A percentile compares a stretch with the other conserved stretches of the same genome.
Evolutionary conservation across 768 basidiomycete genomes (phyloP).

Genomic region (Coprinopsis cinerea): DNA sequence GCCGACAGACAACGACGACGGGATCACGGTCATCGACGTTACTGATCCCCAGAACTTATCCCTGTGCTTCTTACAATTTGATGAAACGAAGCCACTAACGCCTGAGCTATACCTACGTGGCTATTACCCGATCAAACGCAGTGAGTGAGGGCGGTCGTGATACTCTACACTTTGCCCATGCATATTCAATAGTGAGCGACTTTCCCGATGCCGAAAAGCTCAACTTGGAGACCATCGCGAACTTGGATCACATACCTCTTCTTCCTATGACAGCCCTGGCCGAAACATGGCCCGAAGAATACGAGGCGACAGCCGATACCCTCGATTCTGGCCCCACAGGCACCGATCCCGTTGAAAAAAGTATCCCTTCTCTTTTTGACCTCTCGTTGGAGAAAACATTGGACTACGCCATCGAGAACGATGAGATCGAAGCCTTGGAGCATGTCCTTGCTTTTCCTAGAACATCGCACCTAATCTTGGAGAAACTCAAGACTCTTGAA

Average conservation of each 20-base stretch:
- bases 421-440: neutral
- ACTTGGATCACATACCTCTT: neutral
- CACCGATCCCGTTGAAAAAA: neutral
- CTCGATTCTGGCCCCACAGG: neutral
- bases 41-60: constrained; percentile 22
- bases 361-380: neutral
- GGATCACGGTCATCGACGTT: constrained; percentile 29
- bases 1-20: constrained; percentile 29
- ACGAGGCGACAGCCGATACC: neutral
- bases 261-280: neutral
- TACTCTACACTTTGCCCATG: too few relatives aligned
- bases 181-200: neutral
- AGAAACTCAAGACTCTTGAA: neutral
- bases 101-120: constrained; percentile 3
- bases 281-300: neutral
- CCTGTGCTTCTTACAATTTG: constrained; percentile 19
- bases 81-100: constrained; percentile 1
- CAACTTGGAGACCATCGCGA: neutral
- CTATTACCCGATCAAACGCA: constrained; percentile 7
- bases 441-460: neutral
- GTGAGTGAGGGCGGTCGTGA: too few relatives aligned
- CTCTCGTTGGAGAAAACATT: neutral
- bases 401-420: neutral
- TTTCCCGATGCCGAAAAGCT: neutral
- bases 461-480: neutral